Conservation (phyloP, 2,329 filamentous ascomycete species). For the Microdochium paspali region DNA sequence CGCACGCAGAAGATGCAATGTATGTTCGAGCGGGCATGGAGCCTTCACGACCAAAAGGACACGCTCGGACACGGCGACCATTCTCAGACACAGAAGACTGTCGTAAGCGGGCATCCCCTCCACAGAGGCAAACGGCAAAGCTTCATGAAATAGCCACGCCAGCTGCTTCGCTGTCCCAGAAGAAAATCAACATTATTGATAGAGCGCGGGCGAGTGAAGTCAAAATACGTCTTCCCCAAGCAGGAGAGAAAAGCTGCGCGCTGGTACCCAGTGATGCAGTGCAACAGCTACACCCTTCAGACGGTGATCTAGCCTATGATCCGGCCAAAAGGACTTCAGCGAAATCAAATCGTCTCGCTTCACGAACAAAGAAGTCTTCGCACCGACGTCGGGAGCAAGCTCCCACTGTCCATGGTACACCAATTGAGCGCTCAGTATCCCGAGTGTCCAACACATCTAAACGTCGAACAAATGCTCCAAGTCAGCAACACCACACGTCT, state of each 20-base stretch:
- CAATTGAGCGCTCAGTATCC: not conserved
- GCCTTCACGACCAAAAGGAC: no score
- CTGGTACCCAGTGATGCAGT: not conserved
- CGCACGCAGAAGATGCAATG: no score
- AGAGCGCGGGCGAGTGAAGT: not conserved
- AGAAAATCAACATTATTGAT: not conserved
- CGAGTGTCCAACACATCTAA: not conserved
- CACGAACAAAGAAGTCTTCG: not conserved
- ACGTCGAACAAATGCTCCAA: not conserved
- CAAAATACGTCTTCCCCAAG: not conserved
- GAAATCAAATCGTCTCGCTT: not conserved
- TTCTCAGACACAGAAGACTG: no score
- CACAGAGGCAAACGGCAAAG: no score
- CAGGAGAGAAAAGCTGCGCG: not conserved
- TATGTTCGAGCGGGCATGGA: no score
- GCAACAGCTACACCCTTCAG: not conserved
- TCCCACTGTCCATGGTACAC: not conserved
- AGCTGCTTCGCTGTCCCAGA: not conserved
- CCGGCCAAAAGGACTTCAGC: not conserved
- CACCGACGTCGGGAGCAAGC: not conserved
- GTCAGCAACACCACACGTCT: not conserved
- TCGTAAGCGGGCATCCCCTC: no score
- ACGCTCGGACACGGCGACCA: no score
- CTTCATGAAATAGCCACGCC: not conserved
- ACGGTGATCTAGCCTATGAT: not conserved